Base-by-base conservation (phyloP, 2,329 filamentous ascomycete genomes). In the Ceratocystiopsis minuta region DNA sequence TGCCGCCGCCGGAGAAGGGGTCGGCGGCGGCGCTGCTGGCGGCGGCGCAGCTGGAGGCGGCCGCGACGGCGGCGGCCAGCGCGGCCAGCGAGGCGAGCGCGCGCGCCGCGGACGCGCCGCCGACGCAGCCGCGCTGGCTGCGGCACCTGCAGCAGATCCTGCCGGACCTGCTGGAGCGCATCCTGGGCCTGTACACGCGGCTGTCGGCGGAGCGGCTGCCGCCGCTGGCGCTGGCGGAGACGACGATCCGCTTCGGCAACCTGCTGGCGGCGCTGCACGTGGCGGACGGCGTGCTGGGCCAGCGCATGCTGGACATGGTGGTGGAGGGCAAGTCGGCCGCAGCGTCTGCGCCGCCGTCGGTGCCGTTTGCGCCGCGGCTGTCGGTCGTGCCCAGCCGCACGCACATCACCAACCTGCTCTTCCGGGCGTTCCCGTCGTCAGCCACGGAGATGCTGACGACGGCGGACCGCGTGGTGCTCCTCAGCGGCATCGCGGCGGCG, bases 401-500 rank as follows among this genome's bases (percentile, higher is more conserved):
- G 46, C 70, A 76, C 39, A 82, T 88, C 47, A 65, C 72, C 6
- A 68, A 64, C 31, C 66, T 76, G 14, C 56, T 85, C 4, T 78
- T 83, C 57, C 73, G 70, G 48, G 81, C 79, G 6, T 77, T 84
- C 43, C 84, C 82, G 11, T 70, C 73, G 4, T 71, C 72, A 3
- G 66, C 72, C 7, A 69, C 77, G 0, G 79, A 82, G 48, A 55
- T 73, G 24, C 63, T 93, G 41, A 80, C 78, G 3, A 73, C 80
- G 4, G 75, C 77, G 11, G 87, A 94, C 57, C 71, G 81, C 17
- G 75, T 83, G 12, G 75, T 80, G 11, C 78, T 95, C 33, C 65
- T 95, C 15, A 79, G 85, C 49, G 88, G 86, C 13, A 85, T 96
- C 49, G 80, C 85, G 9, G 77, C 81, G n/a, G 75, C 92, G n/a